Evolutionary conservation across 2,329 filamentous ascomycete genomes (phyloP).

Genomic region (Sclerotinia nivalis): DNA sequence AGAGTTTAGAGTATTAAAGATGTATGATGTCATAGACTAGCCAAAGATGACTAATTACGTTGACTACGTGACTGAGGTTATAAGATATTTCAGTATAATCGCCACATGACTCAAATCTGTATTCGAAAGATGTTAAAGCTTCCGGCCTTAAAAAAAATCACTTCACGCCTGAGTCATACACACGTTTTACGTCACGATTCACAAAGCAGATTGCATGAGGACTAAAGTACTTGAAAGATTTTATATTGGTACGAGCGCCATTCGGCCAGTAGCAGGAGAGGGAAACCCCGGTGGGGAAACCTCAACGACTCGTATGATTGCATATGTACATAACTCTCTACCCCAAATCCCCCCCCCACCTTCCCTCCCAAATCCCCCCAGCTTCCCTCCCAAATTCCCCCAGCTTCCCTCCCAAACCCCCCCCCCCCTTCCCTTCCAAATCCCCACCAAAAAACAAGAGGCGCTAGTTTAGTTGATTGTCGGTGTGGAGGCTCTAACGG

Average conservation of each 20-base stretch:
- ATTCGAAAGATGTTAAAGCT: background rate
- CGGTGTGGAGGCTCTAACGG: too few species aligned
- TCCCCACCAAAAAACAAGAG: too few species aligned
- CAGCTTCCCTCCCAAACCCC: too few species aligned
- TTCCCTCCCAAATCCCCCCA: too few species aligned
- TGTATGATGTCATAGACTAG: background rate
- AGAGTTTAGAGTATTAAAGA: background rate
- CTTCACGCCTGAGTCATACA: too few species aligned
- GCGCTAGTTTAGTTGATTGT: too few species aligned
- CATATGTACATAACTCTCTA: too few species aligned
- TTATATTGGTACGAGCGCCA: background rate
- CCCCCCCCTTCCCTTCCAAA: too few species aligned
- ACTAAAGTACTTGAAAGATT: background rate
- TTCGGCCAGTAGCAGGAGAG: background rate
- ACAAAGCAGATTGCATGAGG: background rate
- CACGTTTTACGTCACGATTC: background rate
- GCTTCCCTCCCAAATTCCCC: too few species aligned
- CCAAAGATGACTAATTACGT: background rate
- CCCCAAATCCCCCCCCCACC: too few species aligned
- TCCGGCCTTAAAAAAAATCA: background rate
- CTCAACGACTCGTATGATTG: background rate
- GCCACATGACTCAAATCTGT: background rate
- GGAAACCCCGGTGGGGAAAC: background rate
- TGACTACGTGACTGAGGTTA: background rate
- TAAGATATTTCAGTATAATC: background rate